Percentiles rank a stretch among this genome's conserved stretches.
Conservation (phyloP, 192 early-diverging fungal species). For the Mortierella alpina region DNA sequence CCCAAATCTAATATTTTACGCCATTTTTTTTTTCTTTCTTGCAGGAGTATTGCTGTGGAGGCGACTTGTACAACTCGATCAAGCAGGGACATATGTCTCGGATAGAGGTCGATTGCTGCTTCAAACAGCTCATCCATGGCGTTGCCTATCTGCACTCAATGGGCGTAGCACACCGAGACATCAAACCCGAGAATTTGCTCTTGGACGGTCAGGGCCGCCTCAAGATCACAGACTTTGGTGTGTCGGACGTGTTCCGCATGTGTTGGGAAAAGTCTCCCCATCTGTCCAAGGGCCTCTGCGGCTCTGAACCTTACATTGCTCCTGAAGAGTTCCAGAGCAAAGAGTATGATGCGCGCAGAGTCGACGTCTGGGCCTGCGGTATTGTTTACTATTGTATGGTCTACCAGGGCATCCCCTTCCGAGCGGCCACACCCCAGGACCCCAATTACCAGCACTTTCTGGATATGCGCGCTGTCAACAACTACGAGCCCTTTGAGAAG, state of each 20-base stretch:
- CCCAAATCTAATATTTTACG: neutral
- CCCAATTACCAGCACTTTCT: conserved; percentile 73
- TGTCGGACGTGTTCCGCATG: conserved; percentile 92
- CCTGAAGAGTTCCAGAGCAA: conserved; percentile 83
- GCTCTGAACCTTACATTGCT: conserved; percentile 96
- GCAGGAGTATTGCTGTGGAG: conserved; percentile 88
- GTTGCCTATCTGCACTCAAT: conserved; percentile 90
- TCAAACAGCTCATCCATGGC: conserved; percentile 91
- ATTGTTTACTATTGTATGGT: conserved; percentile 92
- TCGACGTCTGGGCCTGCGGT: conserved; percentile 94
- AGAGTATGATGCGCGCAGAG: conserved; percentile 90
- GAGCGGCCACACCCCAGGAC: conserved; percentile 68
- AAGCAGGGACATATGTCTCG: conserved; percentile 78
- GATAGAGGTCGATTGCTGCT: conserved; percentile 88
- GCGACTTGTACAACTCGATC: conserved; percentile 89
- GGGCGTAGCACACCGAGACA: conserved; percentile 92
- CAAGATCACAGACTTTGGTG: conserved; percentile 99
- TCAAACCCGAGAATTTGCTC: conserved; percentile 90
- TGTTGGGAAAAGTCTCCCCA: conserved; percentile 83
- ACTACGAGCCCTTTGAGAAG: conserved; percentile 84
- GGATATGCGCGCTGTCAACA: conserved; percentile 54
- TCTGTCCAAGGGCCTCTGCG: conserved; percentile 88
- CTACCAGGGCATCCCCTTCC: conserved; percentile 74
- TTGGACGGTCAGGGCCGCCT: conserved; percentile 80
- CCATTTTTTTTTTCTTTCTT: neutral